phyloP scores from a whole-genome alignment of 2,329 filamentous ascomycete species.

The Cladosporium sp. region DNA sequence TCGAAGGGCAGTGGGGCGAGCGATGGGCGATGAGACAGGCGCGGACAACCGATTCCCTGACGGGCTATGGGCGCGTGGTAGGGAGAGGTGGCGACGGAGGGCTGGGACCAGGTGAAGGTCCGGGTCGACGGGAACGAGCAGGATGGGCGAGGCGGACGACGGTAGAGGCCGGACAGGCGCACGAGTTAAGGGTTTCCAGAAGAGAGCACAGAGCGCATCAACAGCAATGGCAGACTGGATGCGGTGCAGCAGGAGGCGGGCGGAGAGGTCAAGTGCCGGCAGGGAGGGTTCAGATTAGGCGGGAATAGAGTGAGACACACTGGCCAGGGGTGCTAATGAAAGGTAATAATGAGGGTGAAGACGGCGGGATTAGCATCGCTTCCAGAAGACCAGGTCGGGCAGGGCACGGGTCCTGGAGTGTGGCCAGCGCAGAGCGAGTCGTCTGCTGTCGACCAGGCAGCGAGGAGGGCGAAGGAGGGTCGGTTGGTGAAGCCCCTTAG shows the following conservation, averaged over 20 bases:
- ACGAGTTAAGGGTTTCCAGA: conserved; percentile 3
- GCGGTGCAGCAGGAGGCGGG: background rate
- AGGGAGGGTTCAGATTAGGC: conserved; percentile 2
- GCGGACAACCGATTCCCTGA: conserved; percentile 4
- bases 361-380: conserved; percentile 12
- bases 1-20: conserved; percentile 23
- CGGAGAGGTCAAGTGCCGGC: conserved; percentile 10
- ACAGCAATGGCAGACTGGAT: background rate
- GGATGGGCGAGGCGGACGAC: background rate
- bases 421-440: conserved; percentile 12
- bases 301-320: conserved; percentile 8
- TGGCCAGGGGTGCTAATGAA: conserved; percentile 14
- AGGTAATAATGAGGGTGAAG: conserved; percentile 15
- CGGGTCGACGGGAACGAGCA: conserved; percentile 12
- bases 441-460: conserved; percentile 7
- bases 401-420: conserved; percentile 7
- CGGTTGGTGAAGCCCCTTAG: background rate
- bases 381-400: conserved; percentile 9
- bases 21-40: conserved; percentile 29
- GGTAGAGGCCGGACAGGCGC: conserved; percentile 5
- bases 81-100: background rate
- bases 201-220: background rate
- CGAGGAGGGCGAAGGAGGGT: background rate
- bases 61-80: conserved; percentile 1
- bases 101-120: conserved; percentile 4